These are phyloP conservation scores for Colletotrichum gloeosporioides DNA, from an alignment of 2,329 filamentous ascomycete species.

Conservation along the genomic window DNA sequence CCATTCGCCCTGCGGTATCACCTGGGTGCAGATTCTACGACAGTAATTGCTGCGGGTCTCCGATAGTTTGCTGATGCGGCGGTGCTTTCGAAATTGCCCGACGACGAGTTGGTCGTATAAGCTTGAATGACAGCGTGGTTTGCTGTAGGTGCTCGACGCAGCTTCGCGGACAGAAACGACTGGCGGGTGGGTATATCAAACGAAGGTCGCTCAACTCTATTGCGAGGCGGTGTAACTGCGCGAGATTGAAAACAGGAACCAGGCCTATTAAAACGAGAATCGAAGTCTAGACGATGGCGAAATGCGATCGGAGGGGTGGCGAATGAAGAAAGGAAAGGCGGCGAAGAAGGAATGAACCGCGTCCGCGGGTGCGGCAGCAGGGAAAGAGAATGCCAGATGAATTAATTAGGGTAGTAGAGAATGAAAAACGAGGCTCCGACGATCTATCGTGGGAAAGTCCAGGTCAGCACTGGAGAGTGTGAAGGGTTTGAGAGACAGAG, in stretches of 20 bases:
- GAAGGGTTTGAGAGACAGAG: neutral
- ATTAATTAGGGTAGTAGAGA: conserved; percentile 18
- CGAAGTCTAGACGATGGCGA: conserved; percentile 12
- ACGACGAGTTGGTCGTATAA: conserved; percentile 26
- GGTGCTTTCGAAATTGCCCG: conserved; percentile 16
- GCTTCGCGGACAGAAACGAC: conserved; percentile 10
- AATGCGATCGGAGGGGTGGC: neutral
- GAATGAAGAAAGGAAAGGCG: conserved; percentile 4
- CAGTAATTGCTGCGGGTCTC: conserved; percentile 8
- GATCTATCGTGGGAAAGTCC: conserved; percentile 14
- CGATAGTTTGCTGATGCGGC: neutral
- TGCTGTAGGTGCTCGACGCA: conserved; percentile 2
- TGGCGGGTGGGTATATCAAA: conserved; percentile 12
- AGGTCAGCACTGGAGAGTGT: neutral
- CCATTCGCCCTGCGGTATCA: conserved; percentile 12
- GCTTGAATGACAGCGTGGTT: neutral
- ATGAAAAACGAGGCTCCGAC: neutral
- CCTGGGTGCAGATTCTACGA: conserved; percentile 5
- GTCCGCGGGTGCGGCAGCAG: neutral
- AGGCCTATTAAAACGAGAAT: conserved; percentile 22
- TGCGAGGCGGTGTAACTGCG: conserved; percentile 18
- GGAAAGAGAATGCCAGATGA: neutral
- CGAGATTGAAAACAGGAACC: conserved; percentile 17
- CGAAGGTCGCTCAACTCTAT: conserved; percentile 17
- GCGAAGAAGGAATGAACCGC: conserved; percentile 16